Conservation (phyloP, 306 rosid genomes). For the Purshia tridentata region DNA sequence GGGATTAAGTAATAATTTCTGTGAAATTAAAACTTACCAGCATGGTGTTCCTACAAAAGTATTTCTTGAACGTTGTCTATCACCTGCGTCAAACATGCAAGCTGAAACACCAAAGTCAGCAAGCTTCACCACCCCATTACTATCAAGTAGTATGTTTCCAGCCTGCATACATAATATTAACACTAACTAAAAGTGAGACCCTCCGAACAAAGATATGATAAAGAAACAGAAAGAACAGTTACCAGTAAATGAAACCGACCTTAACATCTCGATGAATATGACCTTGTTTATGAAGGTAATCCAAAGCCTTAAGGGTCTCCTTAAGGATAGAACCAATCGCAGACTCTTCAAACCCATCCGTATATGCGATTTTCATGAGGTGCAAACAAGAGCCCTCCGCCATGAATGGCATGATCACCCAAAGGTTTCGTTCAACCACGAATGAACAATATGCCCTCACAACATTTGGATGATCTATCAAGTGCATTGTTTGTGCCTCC, state of each 20-base stretch:
- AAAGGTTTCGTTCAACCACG: slow-evolving; percentile 75
- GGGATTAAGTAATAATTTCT: not conserved
- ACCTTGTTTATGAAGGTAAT: slow-evolving; percentile 87
- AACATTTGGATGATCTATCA: slow-evolving; percentile 89
- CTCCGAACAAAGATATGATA: slow-evolving; percentile 7
- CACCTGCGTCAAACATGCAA: slow-evolving; percentile 92
- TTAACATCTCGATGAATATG: slow-evolving; percentile 97
- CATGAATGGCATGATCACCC: slow-evolving; percentile 98
- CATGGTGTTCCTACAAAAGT: slow-evolving; percentile 98
- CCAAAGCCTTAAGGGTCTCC: slow-evolving; percentile 89
- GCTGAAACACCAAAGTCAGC: slow-evolving; percentile 99
- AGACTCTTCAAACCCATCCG: slow-evolving; percentile 87
- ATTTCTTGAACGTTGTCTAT: slow-evolving; percentile 84
- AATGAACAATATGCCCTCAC: slow-evolving; percentile 82
- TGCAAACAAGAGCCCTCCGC: slow-evolving; percentile 96
- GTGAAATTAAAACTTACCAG: slow-evolving; percentile 52
- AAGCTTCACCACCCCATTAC: slow-evolving; percentile 74
- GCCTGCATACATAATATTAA: slow-evolving; percentile 48
- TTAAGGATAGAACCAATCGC: slow-evolving; percentile 78
- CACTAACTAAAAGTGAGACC: slow-evolving; percentile 9
- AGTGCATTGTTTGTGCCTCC: slow-evolving; percentile 94
- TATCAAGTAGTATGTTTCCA: slow-evolving; percentile 83
- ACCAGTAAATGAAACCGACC: slow-evolving; percentile 31
- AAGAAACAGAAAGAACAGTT: not conserved
- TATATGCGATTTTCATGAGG: slow-evolving; percentile 84